phyloP scores from a whole-genome alignment of 225 moss, liverwort and hornwort species.

The Pseudisothecium myosuroides region DNA sequence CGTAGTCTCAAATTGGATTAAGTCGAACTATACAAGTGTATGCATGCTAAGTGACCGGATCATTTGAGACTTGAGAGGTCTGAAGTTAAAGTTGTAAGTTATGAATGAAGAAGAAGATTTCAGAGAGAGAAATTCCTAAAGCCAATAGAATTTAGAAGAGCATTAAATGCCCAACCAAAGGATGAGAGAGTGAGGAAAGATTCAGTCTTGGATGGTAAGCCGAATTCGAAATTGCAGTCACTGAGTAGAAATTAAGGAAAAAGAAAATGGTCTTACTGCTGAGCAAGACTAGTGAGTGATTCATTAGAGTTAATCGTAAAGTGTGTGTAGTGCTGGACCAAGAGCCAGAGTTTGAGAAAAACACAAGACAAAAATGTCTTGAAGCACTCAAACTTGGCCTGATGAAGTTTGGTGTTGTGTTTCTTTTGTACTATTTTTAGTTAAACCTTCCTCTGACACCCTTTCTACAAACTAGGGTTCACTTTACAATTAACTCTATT shows the following conservation, averaged over 20 bases:
- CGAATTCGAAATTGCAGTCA: background rate
- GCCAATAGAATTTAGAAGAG: background rate
- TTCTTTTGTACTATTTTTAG: too few relatives aligned
- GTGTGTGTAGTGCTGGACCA: background rate
- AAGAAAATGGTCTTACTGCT: background rate
- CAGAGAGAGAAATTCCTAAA: too few relatives aligned
- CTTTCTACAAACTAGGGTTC: too few relatives aligned
- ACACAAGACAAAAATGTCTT: fast-evolving
- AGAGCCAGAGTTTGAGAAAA: background rate
- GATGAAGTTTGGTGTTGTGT: background rate
- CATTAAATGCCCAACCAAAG: background rate
- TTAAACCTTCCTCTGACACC: too few relatives aligned
- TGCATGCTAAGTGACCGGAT: too few relatives aligned
- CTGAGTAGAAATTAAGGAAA: background rate
- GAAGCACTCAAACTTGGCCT: background rate
- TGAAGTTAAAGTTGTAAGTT: too few relatives aligned
- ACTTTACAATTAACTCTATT: too few relatives aligned
- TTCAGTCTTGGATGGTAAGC: too few relatives aligned
- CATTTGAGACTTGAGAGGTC: too few relatives aligned
- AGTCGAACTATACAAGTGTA: too few relatives aligned
- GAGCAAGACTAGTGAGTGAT: background rate
- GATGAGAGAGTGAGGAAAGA: background rate
- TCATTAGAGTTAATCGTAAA: background rate
- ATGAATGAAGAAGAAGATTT: too few relatives aligned
- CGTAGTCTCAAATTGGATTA: too few relatives aligned